Evolutionary conservation across 495 filamentous ascomycete species (phyloP).

Genomic region (Penicillium psychrofluorescens): DNA sequence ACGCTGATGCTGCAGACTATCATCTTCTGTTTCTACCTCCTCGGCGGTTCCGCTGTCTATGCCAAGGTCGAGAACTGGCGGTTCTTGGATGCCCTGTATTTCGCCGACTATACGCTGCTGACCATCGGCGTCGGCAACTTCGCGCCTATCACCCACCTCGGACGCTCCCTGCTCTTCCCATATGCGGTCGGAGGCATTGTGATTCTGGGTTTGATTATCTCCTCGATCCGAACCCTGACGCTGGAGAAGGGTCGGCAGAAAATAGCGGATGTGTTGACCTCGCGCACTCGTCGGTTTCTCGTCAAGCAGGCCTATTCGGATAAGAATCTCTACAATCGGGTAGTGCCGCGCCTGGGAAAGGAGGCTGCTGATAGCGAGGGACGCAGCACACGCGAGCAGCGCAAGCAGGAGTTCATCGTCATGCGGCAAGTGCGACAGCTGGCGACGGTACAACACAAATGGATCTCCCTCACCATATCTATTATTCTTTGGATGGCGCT

Average conservation of each 20-base stretch:
- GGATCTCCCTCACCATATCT: slow-evolving; percentile 61
- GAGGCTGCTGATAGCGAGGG: background rate
- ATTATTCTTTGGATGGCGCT: slow-evolving; percentile 56
- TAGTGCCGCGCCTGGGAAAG: slow-evolving; percentile 10
- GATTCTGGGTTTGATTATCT: slow-evolving; percentile 76
- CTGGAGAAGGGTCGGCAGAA: slow-evolving; percentile 69
- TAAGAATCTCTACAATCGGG: slow-evolving; percentile 1
- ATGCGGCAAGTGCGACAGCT: slow-evolving; percentile 69
- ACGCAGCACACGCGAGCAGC: slow-evolving; percentile 46
- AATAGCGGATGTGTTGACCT: slow-evolving; percentile 59
- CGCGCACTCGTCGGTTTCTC: slow-evolving; percentile 55
- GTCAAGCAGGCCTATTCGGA: slow-evolving; percentile 28
- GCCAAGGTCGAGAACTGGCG: slow-evolving; percentile 67
- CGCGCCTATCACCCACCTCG: slow-evolving; percentile 51
- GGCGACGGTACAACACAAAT: slow-evolving; percentile 52
- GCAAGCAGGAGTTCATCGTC: slow-evolving; percentile 64
- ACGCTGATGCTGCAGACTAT: slow-evolving; percentile 89
- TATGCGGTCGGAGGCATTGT: slow-evolving; percentile 77
- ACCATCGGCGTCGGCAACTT: slow-evolving; percentile 77
- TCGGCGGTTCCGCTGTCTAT: slow-evolving; percentile 67
- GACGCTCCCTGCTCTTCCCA: slow-evolving; percentile 65
- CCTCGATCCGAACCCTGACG: slow-evolving; percentile 72
- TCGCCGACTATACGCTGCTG: slow-evolving; percentile 75
- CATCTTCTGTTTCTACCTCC: slow-evolving; percentile 65
- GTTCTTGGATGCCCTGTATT: slow-evolving; percentile 76